Evolutionary conservation across 228 moss, liverwort and hornwort genomes (phyloP), one percentile per base, ranked within the genome.

Genomic region (Sphagnum fallax): DNA sequence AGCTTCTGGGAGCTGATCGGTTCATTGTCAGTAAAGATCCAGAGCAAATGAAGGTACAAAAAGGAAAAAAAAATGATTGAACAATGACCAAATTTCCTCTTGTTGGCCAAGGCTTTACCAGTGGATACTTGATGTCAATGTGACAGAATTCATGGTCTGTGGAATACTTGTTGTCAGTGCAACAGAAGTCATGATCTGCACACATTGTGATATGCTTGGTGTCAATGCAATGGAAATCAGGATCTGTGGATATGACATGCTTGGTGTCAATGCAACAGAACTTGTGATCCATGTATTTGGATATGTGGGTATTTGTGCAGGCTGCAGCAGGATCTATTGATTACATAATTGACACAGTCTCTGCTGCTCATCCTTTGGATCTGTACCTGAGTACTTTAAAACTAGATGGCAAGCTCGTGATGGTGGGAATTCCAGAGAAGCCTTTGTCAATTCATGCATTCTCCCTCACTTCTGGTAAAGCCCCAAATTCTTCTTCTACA

Each of bases 1-100:
- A 68, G 8, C 50, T 70, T 48, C 72, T 82, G 2, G 82, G 78
- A 1, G 78, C 71, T 16, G 78, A 82, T 62, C 58, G 66, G 32
- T 82, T 78, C 51, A 64, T 82, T 10, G 67, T 79, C 6, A 85
- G 81, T 66, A 85, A 79, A 58, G 82, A 88, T 5, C 70, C 53
- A 2, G 13, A 82, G 2, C 80, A 86, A 49, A 70, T 91, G 80
- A 47, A 82, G 71, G 81, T 73, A 3, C 55, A 55, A 12, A 55
- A 55, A 1, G 32, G 2, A 32, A 32, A 32, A 32, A 32, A 32
- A 32, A 32, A 32, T 32, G 32, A 32, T 32, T 32, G 32, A 32
- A 32, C 32, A 32, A 32, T 32, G 32, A 32, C 32, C 32, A 32
- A 32, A 32, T 32, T 32, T 32, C 32, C 32, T 32, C 32, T 32